Percentiles rank a stretch among this genome's conserved stretches.
These are phyloP conservation scores for Sophora flavescens DNA, from an alignment of 306 rosid species.

Conservation along the genomic window DNA sequence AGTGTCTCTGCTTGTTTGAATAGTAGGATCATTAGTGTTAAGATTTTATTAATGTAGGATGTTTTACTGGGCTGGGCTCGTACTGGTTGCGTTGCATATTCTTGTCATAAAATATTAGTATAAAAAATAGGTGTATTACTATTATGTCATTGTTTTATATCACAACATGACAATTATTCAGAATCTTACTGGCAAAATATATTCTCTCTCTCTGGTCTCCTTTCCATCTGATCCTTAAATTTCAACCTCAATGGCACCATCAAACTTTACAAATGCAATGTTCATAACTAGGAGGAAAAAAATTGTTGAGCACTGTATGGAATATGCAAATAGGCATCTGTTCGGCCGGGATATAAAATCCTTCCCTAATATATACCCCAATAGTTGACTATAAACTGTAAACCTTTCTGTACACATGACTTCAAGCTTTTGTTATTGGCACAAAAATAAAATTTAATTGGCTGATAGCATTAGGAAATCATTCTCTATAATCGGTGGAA, in stretches of 20 bases:
- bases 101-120: not conserved
- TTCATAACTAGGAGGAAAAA: not conserved
- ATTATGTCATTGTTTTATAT: constrained; percentile 1
- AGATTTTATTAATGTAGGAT: not conserved
- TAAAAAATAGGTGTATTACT: not conserved
- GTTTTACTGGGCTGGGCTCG: not conserved
- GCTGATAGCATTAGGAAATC: constrained; percentile 21
- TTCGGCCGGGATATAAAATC: constrained; percentile 2
- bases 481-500: not conserved
- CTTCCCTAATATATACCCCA: not conserved
- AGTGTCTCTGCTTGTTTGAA: not conserved
- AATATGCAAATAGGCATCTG: not conserved
- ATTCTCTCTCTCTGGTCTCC: not conserved
- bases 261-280: constrained; percentile 4
- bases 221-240: constrained; percentile 16
- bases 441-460: not conserved
- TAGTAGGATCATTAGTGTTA: not conserved
- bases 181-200: not conserved
- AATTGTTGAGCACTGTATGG: not conserved
- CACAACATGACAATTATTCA: not conserved
- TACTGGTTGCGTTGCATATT: not conserved
- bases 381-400: not conserved
- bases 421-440: not conserved
- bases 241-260: not conserved
- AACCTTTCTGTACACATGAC: not conserved